Percentiles rank a stretch among this genome's conserved stretches.
Conservation (phyloP, 2,329 filamentous ascomycete species). For the Alternaria alternata region DNA sequence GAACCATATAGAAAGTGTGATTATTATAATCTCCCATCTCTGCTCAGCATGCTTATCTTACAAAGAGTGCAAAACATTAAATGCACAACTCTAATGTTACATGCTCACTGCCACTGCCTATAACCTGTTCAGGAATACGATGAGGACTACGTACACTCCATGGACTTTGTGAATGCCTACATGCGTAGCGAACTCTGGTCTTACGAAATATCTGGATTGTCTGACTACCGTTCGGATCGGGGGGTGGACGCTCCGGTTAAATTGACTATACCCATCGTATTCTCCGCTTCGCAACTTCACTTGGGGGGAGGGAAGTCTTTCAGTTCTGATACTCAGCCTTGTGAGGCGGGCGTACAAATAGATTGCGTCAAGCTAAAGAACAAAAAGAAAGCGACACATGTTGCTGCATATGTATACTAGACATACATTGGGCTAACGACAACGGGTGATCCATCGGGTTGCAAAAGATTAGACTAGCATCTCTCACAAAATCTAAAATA, state of each 20-base stretch:
- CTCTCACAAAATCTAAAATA: neutral
- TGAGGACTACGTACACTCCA: neutral
- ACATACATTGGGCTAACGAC: neutral
- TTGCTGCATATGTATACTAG: neutral
- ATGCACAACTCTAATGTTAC: neutral
- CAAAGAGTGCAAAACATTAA: neutral
- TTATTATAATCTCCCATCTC: neutral
- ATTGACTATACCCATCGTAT: neutral
- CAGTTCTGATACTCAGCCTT: neutral
- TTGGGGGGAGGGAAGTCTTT: neutral
- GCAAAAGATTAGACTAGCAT: neutral
- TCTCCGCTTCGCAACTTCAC: neutral
- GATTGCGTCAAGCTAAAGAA: too few species aligned
- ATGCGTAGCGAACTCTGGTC: too few species aligned
- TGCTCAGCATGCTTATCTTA: too few species aligned
- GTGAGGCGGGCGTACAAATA: neutral
- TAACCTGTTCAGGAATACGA: neutral
- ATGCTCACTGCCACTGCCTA: neutral
- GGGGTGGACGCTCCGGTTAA: neutral
- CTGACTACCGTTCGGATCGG: neutral
- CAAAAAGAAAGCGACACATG: too few species aligned
- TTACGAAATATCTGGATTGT: neutral
- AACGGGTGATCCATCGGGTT: neutral
- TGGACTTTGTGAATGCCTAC: neutral
- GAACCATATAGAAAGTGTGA: neutral